Base-by-base conservation (phyloP, 768 basidiomycete species). In the Tremella mesenterica region DNA sequence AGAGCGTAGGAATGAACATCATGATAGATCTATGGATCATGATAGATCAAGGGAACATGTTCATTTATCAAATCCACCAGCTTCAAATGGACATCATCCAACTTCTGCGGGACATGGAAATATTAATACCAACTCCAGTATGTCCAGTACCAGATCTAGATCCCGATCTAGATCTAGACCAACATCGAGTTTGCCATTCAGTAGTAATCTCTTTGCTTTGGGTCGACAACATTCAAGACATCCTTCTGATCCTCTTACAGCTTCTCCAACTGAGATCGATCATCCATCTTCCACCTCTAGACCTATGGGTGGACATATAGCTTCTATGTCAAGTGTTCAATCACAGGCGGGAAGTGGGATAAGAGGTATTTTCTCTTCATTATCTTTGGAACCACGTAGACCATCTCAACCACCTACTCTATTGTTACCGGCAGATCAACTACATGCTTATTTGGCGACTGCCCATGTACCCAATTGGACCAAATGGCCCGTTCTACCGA, bases 391-490 rank as follows among this genome's bases (percentile, higher is more conserved):
- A 36, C 28, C 18, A 26, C 20, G 28, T 7, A 25, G 28, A 5
- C 29, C 49, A 36, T 4, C 33, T 14, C 12, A 50, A 10, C 38
- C 38, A 23, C 38, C 38, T 16, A 36, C 30, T 25, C 9, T 43
- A 5, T 34, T 56, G 16, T n/a, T 25, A 6, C 64, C 64, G 1
- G 60, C 62, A 1, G 65, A 67, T 10, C 51, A 61, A 34, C 41
- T 67, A 23, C 54, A 27, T 39, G 33, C 26, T 3, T 67, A 67
- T 31, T 51, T 67, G 7, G 30, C 34, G 3, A 25, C 43, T 7
- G 62, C 54, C 2, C 45, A 58, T 14, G 29, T 64, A 13, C 49
- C 49, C 0, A n/a, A 29, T 3, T 67, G 65, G 65, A 25, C 34
- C 14, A 12, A 30, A 6, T 67, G 65, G 65, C 62, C 64, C 4